Evolutionary conservation across 2,329 filamentous ascomycete genomes (phyloP), one percentile per base, ranked within the genome.

Genomic region (Cryphonectria naterciae): DNA sequence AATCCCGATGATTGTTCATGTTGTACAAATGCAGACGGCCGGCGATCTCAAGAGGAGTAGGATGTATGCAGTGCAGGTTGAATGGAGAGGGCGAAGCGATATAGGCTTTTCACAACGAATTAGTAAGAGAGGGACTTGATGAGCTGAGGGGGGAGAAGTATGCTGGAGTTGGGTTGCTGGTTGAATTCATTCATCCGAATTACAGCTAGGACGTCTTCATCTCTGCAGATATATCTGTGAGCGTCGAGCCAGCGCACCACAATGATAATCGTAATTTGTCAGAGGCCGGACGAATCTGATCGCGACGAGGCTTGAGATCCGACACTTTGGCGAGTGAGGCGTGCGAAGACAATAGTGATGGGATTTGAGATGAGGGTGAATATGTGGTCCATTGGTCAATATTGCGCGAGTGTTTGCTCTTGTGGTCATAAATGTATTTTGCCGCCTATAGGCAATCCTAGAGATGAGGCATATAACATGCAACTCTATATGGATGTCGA

Each of bases 281-380:
- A 63, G 4, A 39, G n/a, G 22, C 49, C 61, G 54, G 67, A 61
- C 28, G 37, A 65, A 37, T 58, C 35, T 70, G 70, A 25, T 58
- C 43, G 19, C 25, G n/a, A 28, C 28, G 56, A 61, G 70, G 65
- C 41, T 61, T 67, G 46, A 71, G 37, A 71, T 39, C 52, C 56
- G 63, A 35, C 68, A 71, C 69, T 67, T 71, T 49, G 66, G 35
- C 28, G 39, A 39, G 39, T 49, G 66, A 73, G 71, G 71, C 71
- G 66, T 67, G 71, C 49, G 19, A 60, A 67, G 60, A 70, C 71
- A 32, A 32, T 10, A n/a, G 37, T 46, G 39, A 63, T 52, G 32
- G 32, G 41, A 64, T 32, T 54, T 66, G 56, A 54, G 49, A 65
- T 68, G 66, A 67, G 46, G 28, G 56, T 71, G 39, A 39, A 62